phyloP scores from a whole-genome alignment of 2,329 filamentous ascomycete species.

The Hypoxylon sp. region DNA sequence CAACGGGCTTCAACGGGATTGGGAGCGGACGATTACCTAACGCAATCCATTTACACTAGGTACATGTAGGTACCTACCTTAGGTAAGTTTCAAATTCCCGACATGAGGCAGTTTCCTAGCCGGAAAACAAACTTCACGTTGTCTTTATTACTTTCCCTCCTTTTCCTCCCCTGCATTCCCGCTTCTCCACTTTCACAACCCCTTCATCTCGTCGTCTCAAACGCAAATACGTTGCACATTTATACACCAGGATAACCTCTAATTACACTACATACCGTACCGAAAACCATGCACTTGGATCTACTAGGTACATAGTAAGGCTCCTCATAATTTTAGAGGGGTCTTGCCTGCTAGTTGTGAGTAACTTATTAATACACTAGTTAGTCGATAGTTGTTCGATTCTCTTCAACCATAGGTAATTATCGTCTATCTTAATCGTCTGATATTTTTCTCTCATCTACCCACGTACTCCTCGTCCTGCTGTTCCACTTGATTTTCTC shows the following conservation, averaged over 20 bases:
- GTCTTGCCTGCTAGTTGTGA: conserved; percentile 10
- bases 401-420: neutral
- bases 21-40: neutral
- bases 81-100: neutral
- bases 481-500: neutral
- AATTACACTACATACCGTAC: neutral
- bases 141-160: conserved; percentile 12
- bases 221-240: neutral
- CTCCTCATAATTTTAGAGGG: conserved; percentile 12
- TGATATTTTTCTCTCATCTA: neutral
- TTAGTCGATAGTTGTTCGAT: neutral
- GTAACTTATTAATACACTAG: neutral
- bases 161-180: conserved; percentile 2
- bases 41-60: too few species aligned
- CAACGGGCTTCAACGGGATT: neutral
- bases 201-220: conserved; percentile 22
- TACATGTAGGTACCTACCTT: neutral
- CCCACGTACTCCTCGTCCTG: neutral
- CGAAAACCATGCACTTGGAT: conserved; percentile 2
- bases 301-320: neutral
- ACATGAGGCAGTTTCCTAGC: conserved; percentile 2
- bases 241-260: neutral
- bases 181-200: conserved; percentile 2
- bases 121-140: conserved; percentile 4
- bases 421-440: conserved; percentile 8